Evolutionary conservation across 2,329 filamentous ascomycete genomes (phyloP), one percentile per base, ranked within the genome.

Genomic region (Pezicula carpinea): DNA sequence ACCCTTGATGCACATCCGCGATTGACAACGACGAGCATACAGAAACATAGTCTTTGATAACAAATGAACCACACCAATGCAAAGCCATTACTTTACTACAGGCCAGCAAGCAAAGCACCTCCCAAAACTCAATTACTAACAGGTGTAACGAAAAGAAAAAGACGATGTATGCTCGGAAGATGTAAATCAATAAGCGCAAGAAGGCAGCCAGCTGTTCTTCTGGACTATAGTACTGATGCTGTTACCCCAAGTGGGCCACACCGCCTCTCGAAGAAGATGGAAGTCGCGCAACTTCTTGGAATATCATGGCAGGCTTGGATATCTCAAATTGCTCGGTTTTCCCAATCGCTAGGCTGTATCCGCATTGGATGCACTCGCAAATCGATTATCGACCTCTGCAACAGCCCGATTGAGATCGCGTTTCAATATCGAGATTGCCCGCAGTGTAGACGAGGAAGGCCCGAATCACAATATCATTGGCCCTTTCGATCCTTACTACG

Each of bases 401-500:
- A 14, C 22, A n/a, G 21, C 21, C n/a, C n/a, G n/a, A 38, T 29
- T 10, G 26, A n/a, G 31, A 31, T 36, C 14, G 29, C 15, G 19
- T 14, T 17, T 14, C 15, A 13, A 29, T 29, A 14, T 10, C 15
- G 10, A 10, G 11, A 15, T 18, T 17, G 11, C 11, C 22, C 15
- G 33, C 18, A 17, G 33, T 35, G 33, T 13, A 15, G 38, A 15
- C 19, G 21, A 29, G 21, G 38, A 40, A 23, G 22, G 23, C 34
- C 19, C 29, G 14, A 11, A 44, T 43, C 26, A 26, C 14, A 35
- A 1, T 11, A 32, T 47, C 50, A 54, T 50, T 60, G 45, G 33
- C 48, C 48, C 49, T 56, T 60, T 39, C 58, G 50, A 15, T 40
- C 38, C 21, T 40, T 40, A 26, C 38, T 40, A 7, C 38, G 38